phyloP scores from a whole-genome alignment of 306 rosid genomes.

The Coriaria nepalensis region DNA sequence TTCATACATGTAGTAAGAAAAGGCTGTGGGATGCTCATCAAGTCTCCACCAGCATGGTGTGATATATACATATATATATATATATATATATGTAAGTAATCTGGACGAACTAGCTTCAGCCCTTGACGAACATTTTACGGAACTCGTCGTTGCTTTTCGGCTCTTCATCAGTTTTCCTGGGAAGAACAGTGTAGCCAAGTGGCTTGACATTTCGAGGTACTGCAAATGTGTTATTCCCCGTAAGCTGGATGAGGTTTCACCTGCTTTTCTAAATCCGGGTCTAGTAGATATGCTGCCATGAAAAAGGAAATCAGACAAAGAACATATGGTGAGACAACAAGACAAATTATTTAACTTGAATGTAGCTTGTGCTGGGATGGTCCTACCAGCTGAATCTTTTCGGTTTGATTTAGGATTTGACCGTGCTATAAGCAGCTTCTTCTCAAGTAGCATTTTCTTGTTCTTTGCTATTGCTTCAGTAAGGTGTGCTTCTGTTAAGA shows the following conservation, averaged over 20 bases:
- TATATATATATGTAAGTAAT: background rate
- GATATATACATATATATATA: background rate
- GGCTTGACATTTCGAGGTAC: conserved; percentile 60
- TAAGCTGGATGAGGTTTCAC: conserved; percentile 25
- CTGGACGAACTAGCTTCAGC: conserved; percentile 10
- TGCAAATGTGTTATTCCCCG: conserved; percentile 82
- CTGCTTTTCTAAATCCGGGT: conserved; percentile 3
- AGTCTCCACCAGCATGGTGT: background rate
- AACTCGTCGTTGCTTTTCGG: conserved; percentile 89
- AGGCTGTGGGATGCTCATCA: too few relatives aligned
- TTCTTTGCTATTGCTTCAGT: conserved; percentile 70
- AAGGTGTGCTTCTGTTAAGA: conserved; percentile 32
- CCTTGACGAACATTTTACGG: conserved; percentile 55
- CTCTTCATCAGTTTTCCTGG: conserved; percentile 36
- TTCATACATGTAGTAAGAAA: too few relatives aligned
- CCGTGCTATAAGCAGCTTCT: conserved; percentile 66
- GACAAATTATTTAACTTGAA: too few relatives aligned
- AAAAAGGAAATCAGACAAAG: background rate
- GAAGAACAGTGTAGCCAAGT: conserved; percentile 35
- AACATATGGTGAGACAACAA: background rate
- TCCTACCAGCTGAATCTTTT: conserved; percentile 28
- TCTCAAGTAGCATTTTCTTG: conserved; percentile 49
- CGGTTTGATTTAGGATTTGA: conserved; percentile 62
- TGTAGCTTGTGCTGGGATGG: conserved; percentile 8
- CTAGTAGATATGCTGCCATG: too few relatives aligned